phyloP scores from a whole-genome alignment of 208 protist species.

The Trypanosoma caninum region DNA sequence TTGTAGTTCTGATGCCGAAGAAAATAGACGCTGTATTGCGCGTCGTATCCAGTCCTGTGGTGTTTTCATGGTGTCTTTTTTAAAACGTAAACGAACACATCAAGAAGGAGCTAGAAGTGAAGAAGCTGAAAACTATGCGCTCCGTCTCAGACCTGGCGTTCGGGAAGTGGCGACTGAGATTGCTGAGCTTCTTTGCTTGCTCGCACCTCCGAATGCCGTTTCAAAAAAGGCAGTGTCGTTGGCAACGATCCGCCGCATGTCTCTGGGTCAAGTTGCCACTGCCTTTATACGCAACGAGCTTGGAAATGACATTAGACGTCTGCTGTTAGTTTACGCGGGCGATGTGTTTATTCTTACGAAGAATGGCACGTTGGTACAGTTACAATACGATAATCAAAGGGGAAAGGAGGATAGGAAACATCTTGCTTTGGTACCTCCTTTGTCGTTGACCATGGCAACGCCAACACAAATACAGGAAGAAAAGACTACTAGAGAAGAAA shows the following conservation, averaged over 20 bases:
- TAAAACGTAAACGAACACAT: neutral
- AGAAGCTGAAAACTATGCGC: neutral
- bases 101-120: neutral
- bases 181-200: conserved; percentile 7
- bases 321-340: conserved; percentile 15
- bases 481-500: neutral
- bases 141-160: conserved; percentile 18
- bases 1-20: neutral
- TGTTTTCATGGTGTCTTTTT: conserved; percentile 5
- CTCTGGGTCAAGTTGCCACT: conserved; percentile 7
- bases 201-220: conserved; percentile 1
- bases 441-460: neutral
- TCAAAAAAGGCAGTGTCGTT: conserved; percentile 11
- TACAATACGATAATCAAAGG: neutral
- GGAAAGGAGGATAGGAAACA: neutral
- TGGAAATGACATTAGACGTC: conserved; percentile 13
- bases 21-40: conserved; percentile 7
- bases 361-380: conserved; percentile 16
- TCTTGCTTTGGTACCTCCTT: neutral
- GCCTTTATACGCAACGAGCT: conserved; percentile 22
- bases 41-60: conserved; percentile 17
- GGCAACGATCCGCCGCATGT: conserved; percentile 15
- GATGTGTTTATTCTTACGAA: conserved; percentile 16
- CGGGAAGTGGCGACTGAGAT: conserved; percentile 19
- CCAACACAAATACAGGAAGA: neutral